Evolutionary conservation across 768 basidiomycete genomes (phyloP).

Genomic region (Exidia glandulosa): DNA sequence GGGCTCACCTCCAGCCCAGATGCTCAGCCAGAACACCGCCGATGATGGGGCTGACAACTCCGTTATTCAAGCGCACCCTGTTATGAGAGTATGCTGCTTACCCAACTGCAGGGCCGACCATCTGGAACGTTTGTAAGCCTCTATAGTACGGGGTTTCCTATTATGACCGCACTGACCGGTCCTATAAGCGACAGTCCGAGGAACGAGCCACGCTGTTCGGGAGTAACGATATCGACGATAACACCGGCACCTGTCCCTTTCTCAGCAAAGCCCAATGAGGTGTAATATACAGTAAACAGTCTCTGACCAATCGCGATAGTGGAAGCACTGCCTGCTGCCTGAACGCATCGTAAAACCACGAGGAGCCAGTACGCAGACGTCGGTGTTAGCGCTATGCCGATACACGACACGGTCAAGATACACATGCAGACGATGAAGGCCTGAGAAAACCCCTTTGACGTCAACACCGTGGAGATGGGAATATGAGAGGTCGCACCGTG

Average conservation of each 20-base stretch:
- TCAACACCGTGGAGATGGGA: not conserved
- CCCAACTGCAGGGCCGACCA: not conserved
- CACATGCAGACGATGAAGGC: slow-evolving; percentile 48
- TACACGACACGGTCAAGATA: slow-evolving; percentile 53
- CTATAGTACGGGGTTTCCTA: too few relatives aligned
- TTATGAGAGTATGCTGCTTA: not conserved
- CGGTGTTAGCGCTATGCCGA: slow-evolving; percentile 47
- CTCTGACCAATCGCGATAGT: slow-evolving; percentile 35
- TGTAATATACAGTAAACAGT: slow-evolving; percentile 14
- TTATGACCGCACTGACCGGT: slow-evolving; percentile 31
- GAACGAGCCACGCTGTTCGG: slow-evolving; percentile 66
- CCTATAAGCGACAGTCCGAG: slow-evolving; percentile 57
- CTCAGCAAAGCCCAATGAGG: slow-evolving; percentile 15
- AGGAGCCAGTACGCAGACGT: slow-evolving; percentile 64
- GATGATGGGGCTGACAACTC: slow-evolving; percentile 40
- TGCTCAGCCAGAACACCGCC: slow-evolving; percentile 38
- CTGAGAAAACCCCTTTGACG: slow-evolving; percentile 1
- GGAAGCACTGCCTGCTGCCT: slow-evolving; percentile 70
- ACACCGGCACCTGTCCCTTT: slow-evolving; percentile 52
- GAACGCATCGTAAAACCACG: slow-evolving; percentile 64
- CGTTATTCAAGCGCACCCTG: slow-evolving; percentile 8
- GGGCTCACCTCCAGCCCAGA: slow-evolving; percentile 52
- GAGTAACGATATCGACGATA: slow-evolving; percentile 65
- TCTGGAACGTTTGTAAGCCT: not conserved
- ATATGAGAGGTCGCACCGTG: slow-evolving; percentile 24